Evolutionary conservation across 78 protist genomes (phyloP), one percentile per base, ranked within the genome.

Genomic region (Dictyostelium firmibasis): DNA sequence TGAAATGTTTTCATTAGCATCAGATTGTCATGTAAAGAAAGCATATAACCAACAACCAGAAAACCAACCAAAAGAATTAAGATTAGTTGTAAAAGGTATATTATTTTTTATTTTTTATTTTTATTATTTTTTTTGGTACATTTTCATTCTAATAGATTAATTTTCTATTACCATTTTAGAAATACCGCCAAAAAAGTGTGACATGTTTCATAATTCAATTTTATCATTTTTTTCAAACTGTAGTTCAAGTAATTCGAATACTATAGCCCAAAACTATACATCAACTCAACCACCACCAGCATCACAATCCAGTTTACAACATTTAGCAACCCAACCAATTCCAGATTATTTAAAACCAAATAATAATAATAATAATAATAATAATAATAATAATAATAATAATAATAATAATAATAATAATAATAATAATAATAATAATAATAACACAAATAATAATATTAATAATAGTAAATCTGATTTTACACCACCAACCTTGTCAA

Each of bases 61-160:
- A 16, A 53, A 44, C 14, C 44, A 47, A 6, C 36, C 60, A 31
- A 50, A 50, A 16, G 75, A 75, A 36, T 25, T 79, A 44, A 33
- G 93, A 67, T 67, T 88, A 29, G 93, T 88, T 1, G 86, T 88
- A 16, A 88, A 88, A 79, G 93, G 93, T 86, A 86, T 50, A 60
- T 0, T 10, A 25, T 25, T 27, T 35, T 50, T 4, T 50, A 13
- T 50, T 50, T 50, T 16, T 50, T 47, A 47, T 8, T 8, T 47
- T 47, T 50, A 10, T 16, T 16, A 50, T 64, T 67, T 67, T 67
- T 67, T 67, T 67, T 62, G 33, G 16, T n/a, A 23, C 29, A 62
- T 29, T 67, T 67, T 67, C 3, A 25, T 67, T 27, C 75, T 67
- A 67, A 67, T 67, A 33, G 5, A 67, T 67, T 64, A n/a, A 10